Evolutionary conservation across 1,284 basidiomycete species (phyloP), one percentile per base, ranked within the genome.

Genomic region (Irpex sp.): DNA sequence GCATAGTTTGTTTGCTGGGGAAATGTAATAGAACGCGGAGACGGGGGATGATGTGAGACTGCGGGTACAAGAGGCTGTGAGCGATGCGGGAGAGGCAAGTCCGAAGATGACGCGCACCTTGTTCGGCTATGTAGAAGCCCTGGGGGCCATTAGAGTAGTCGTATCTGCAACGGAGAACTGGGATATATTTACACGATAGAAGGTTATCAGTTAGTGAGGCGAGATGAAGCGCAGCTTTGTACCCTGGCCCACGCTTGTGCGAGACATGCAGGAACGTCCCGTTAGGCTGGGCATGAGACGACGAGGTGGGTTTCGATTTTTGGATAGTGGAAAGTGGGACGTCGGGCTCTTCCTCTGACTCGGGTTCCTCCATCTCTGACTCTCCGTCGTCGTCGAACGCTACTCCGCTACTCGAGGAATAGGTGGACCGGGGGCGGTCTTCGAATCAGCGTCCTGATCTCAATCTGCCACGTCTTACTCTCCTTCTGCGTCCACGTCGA

Each of bases 81-180:
- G 31, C 21, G 40, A 60, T 58, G 19, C 58, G 26, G 17, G 60
- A 58, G 21, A 40, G 11, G 19, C 26, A 17, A 36, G 15, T 9
- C 38, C 38, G 31, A 21, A 48, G 1, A 40, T 7, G 37, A 13
- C 6, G 65, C 77, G 38, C 63, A 85, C 91, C 95, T 87, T 99
- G 97, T 77, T 99, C 97, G 49, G 97, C 93, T 68, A 99, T 93
- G 77, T 97, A 99, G 80, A 94, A 98, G 0, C 95, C 97, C 67
- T 91, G 87, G 9, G 94, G 90, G 34, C 94, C 94, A 72, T 98
- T 91, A 3, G 89, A 79, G 76, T 99, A 99, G 75, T 94, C 89
- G 75, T 98, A 99, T 64, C 91, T 82, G 78, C 97, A 98, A 59
- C 97, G 87, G 84, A 98, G 99, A 80, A 97, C 21, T 26, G 21